Conservation (phyloP, 495 filamentous ascomycete genomes). For the Lasiosphaeria ovina region DNA sequence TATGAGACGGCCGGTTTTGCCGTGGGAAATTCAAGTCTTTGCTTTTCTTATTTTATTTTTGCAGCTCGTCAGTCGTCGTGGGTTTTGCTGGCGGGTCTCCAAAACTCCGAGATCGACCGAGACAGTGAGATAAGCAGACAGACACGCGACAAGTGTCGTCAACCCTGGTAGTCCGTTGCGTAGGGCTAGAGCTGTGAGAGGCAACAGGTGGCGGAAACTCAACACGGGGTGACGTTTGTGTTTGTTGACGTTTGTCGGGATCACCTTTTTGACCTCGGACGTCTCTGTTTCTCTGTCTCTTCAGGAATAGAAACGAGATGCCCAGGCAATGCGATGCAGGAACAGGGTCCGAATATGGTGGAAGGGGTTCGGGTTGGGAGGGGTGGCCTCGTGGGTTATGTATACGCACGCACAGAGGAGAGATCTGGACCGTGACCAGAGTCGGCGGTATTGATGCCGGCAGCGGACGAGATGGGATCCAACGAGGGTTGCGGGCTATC, state of each 20-base stretch:
- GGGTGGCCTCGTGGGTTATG: constrained; percentile 27
- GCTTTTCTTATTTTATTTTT: background rate
- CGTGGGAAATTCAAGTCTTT: background rate
- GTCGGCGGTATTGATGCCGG: background rate
- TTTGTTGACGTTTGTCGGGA: background rate
- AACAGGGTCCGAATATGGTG: constrained; percentile 11
- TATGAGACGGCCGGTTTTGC: background rate
- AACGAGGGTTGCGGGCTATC: constrained; percentile 15
- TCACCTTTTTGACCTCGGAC: background rate
- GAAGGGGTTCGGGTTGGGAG: constrained; percentile 3
- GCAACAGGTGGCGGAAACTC: background rate
- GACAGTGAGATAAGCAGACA: constrained; percentile 12
- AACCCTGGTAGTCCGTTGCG: background rate
- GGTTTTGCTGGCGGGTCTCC: constrained; percentile 10
- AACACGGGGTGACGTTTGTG: constrained; percentile 1
- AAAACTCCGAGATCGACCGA: constrained; percentile 21
- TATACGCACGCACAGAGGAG: constrained; percentile 16
- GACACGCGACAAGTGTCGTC: constrained; percentile 6
- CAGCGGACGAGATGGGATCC: constrained; percentile 15
- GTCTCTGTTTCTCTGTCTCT: background rate
- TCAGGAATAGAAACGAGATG: constrained; percentile 2
- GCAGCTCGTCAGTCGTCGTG: constrained; percentile 4
- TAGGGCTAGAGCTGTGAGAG: constrained; percentile 4
- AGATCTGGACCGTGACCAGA: constrained; percentile 8
- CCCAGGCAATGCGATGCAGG: constrained; percentile 7